A percentile compares a stretch with the other conserved stretches of the same genome.
Conservation (phyloP, 2,329 filamentous ascomycete genomes). For the Neofusicoccum umdonicola region DNA sequence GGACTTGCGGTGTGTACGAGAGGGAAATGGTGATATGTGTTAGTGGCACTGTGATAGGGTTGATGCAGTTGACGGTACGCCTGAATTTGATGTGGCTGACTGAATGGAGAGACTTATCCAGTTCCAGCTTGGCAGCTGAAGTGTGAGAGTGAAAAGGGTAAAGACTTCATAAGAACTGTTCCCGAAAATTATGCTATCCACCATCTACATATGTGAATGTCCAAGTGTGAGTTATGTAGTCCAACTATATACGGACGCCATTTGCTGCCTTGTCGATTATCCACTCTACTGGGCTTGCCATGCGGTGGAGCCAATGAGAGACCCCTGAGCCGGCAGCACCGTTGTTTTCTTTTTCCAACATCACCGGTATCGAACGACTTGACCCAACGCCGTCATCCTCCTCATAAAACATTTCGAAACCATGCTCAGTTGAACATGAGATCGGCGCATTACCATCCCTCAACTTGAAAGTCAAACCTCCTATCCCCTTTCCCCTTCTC, state of each 20-base stretch:
- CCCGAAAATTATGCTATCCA: not conserved
- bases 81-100: not conserved
- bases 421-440: not conserved
- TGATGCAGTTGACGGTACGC: not conserved
- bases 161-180: not conserved
- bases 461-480: constrained; percentile 48
- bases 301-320: not conserved
- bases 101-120: not conserved
- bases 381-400: not conserved
- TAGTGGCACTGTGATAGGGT: not conserved
- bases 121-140: not conserved
- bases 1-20: not conserved
- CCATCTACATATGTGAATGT: not conserved
- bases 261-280: not conserved
- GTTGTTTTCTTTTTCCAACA: not conserved
- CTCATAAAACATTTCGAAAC: not conserved
- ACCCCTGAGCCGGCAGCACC: not conserved
- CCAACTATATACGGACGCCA: not conserved
- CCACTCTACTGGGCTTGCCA: not conserved
- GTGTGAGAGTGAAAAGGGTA: not conserved
- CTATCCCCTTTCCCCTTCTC: constrained; percentile 48
- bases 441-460: constrained; percentile 32
- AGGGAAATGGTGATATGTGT: not conserved
- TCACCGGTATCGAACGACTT: not conserved
- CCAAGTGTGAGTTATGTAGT: not conserved